Conservation (phyloP, 2,329 filamentous ascomycete species). For the Cryphonectria parasitica region DNA sequence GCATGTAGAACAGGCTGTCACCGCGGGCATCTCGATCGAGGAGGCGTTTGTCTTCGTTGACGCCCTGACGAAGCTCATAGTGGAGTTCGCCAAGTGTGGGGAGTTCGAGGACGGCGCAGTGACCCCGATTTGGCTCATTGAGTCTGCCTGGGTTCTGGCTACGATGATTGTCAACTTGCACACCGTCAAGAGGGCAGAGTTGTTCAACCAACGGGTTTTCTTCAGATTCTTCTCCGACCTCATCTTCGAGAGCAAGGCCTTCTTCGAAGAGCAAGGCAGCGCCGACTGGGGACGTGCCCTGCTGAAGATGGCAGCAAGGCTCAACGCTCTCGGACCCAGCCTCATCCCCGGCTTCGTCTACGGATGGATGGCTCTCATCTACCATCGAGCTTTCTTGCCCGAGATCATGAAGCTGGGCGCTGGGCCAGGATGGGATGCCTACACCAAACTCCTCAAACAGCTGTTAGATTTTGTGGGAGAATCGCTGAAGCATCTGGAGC, state of each 20-base stretch:
- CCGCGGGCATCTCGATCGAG: conserved; percentile 61
- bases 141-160: conserved; percentile 76
- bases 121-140: conserved; percentile 72
- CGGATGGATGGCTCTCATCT: conserved; percentile 80
- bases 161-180: conserved; percentile 85
- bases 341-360: conserved; percentile 84
- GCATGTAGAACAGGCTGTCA: conserved; percentile 73
- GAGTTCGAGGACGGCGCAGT: conserved; percentile 62
- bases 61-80: conserved; percentile 79
- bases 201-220: conserved; percentile 87
- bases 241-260: conserved; percentile 71
- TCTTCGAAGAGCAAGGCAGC: conserved; percentile 61
- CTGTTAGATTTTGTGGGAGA: conserved; percentile 77
- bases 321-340: conserved; percentile 75
- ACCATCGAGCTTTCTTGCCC: conserved; percentile 85
- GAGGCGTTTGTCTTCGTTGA: conserved; percentile 70
- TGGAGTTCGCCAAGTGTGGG: conserved; percentile 74
- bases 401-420: conserved; percentile 71
- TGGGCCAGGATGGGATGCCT: conserved; percentile 74
- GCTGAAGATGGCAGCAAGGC: conserved; percentile 69
- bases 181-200: conserved; percentile 77
- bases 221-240: conserved; percentile 86
- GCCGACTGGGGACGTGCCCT: conserved; percentile 71
- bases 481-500: conserved; percentile 73
- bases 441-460: conserved; percentile 73